These are phyloP conservation scores for Chloroidium sp. DNA, from an alignment of 163 green algal species.

Conservation along the genomic window DNA sequence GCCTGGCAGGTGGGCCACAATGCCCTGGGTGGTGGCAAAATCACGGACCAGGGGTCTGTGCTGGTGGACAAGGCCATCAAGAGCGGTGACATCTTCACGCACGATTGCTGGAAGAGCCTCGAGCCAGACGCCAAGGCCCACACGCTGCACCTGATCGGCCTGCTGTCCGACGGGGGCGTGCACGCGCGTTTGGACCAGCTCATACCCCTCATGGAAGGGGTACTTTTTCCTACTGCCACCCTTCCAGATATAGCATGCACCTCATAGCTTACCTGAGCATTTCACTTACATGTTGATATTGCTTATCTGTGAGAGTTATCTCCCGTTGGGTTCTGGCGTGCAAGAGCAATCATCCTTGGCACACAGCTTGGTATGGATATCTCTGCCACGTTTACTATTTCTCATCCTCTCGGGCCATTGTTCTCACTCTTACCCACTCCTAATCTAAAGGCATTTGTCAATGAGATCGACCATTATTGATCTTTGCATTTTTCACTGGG, in stretches of 20 bases:
- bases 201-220: conserved; percentile 43
- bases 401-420: not conserved
- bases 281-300: not conserved
- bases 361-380: no score
- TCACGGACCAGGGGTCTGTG: conserved; percentile 82
- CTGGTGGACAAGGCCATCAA: conserved; percentile 84
- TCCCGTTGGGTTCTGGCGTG: not conserved
- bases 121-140: conserved; percentile 28
- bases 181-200: conserved; percentile 86
- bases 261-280: no score
- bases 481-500: not conserved
- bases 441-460: not conserved
- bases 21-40: conserved; percentile 58
- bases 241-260: no score
- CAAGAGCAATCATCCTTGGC: not conserved
- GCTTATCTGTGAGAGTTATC: not conserved
- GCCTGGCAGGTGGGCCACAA: conserved; percentile 25
- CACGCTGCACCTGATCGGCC: conserved; percentile 91
- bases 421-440: not conserved
- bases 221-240: not conserved
- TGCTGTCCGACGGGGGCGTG: conserved; percentile 89
- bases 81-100: conserved; percentile 57
- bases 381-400: no score
- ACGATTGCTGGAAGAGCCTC: conserved; percentile 75
- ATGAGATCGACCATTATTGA: not conserved